Base-by-base conservation (phyloP, 169 alveolate genomes). In the Plasmodium billcollinsi region DNA sequence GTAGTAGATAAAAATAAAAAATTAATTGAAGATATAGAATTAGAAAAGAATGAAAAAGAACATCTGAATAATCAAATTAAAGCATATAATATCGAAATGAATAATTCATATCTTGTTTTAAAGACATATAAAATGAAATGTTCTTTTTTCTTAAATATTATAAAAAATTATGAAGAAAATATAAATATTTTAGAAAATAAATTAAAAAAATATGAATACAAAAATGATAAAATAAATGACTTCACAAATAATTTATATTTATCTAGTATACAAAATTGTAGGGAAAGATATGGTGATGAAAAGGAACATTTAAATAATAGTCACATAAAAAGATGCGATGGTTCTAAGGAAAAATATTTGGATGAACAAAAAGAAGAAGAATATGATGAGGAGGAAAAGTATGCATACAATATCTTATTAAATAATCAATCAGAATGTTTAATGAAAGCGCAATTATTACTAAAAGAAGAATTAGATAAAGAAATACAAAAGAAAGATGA, bases 41-140 rank as follows among this genome's bases (percentile, higher is more conserved):
- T 33, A 2, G 92, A 86, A 39, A 86, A 72, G 45, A 86, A 86
- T n/a, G 78, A 86, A 50, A 86, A 72, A 65, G 88, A 86, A 49
- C 59, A 71, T 21, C 29, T 86, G 58, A 72, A 86, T 71, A 73
- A 26, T 26, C 49, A 86, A 62, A 50, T 86, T 12, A 61, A 72
- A 43, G 26, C 14, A 2, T 86, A 71, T 14, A 39, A 61, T 5
- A 59, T 71, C 14, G 72, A 86, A 71, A 72, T 86, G 12, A 72
- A 86, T 18, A 86, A 71, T 5, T 86, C 74, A 29, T 56, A 66
- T 15, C 61, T 86, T 61, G 62, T 70, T 24, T 43, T 86, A 29
- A 61, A 72, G 29, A 29, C 49, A 61, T 86, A 71, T 52, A 86
- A 86, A 86, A 58, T 71, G 88, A 86, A 86, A 49, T 86, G 92